A percentile compares a stretch with the other conserved stretches of the same genome.
phyloP scores from a whole-genome alignment of 768 basidiomycete genomes.

The Rhodosporidiobolus sp. region DNA sequence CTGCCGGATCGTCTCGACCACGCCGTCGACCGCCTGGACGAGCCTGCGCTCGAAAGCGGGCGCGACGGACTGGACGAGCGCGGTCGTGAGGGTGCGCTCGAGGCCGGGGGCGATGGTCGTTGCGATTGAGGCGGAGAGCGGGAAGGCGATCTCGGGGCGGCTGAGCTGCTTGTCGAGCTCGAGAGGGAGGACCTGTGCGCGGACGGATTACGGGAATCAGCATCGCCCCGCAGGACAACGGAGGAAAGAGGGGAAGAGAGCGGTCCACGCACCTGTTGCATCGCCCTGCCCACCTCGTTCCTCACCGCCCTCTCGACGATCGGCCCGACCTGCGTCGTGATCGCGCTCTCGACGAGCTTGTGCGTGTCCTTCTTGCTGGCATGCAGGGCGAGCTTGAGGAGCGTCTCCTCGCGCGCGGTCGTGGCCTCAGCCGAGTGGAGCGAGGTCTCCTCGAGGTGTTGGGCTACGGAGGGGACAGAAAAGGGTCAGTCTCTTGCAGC shows the following conservation, averaged over 20 bases:
- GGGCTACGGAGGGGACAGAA: constrained; percentile 55
- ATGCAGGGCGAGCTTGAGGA: constrained; percentile 83
- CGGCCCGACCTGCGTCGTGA: constrained; percentile 77
- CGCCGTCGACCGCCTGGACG: constrained; percentile 73
- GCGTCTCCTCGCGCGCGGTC: constrained; percentile 80
- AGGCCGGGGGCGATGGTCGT: constrained; percentile 69
- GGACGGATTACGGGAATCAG: not conserved
- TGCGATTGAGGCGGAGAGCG: constrained; percentile 72
- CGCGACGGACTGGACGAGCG: constrained; percentile 66
- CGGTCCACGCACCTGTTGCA: constrained; percentile 63
- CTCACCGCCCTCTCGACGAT: constrained; percentile 78
- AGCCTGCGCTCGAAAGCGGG: constrained; percentile 73
- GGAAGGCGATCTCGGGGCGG: constrained; percentile 70
- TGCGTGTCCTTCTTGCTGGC: constrained; percentile 80
- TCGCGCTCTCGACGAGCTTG: constrained; percentile 81
- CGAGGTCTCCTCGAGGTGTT: constrained; percentile 77
- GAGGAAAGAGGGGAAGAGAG: not conserved
- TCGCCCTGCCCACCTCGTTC: constrained; percentile 65
- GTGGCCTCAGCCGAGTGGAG: constrained; percentile 74
- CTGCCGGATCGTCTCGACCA: constrained; percentile 67
- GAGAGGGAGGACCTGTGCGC: constrained; percentile 62
- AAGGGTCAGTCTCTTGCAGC: too few species aligned
- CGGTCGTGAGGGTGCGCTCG: constrained; percentile 75
- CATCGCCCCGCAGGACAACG: not conserved
- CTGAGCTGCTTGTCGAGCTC: constrained; percentile 76